phyloP scores from a whole-genome alignment of 306 rosid genomes.

The Cicer chorassanicum region DNA sequence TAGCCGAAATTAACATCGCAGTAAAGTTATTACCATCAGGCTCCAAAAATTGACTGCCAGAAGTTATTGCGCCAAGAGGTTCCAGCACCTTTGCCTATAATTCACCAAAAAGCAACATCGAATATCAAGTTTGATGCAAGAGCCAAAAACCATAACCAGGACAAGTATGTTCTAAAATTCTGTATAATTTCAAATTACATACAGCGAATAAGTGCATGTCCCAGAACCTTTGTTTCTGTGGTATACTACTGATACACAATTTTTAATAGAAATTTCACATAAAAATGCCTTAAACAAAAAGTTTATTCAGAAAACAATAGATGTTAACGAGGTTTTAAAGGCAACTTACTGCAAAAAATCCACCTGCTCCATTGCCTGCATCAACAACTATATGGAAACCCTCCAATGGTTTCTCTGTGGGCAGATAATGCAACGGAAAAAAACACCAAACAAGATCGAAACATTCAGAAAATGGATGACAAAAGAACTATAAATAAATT shows the following conservation, averaged over 20 bases:
- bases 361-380: constrained; percentile 98
- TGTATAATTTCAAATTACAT: constrained; percentile 14
- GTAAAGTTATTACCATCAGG: constrained; percentile 80
- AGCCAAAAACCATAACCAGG: constrained; percentile 34
- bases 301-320: not conserved
- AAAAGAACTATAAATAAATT: constrained; percentile 23
- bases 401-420: constrained; percentile 83
- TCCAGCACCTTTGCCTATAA: constrained; percentile 88
- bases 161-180: not conserved
- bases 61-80: constrained; percentile 89
- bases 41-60: constrained; percentile 98
- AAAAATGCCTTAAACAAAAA: constrained; percentile 22
- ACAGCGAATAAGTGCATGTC: too few relatives aligned
- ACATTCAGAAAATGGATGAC: constrained; percentile 24
- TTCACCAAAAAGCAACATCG: constrained; percentile 40
- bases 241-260: constrained; percentile 12
- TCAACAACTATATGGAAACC: constrained; percentile 96
- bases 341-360: constrained; percentile 78
- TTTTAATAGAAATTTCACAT: constrained; percentile 20
- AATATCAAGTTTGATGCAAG: constrained; percentile 38
- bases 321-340: constrained; percentile 16
- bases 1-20: constrained; percentile 31
- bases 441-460: constrained; percentile 32
- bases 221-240: not conserved
- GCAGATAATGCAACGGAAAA: constrained; percentile 42